Evolutionary conservation across 179 eudicot genomes (phyloP).

Genomic region (Gypsophila paniculata): DNA sequence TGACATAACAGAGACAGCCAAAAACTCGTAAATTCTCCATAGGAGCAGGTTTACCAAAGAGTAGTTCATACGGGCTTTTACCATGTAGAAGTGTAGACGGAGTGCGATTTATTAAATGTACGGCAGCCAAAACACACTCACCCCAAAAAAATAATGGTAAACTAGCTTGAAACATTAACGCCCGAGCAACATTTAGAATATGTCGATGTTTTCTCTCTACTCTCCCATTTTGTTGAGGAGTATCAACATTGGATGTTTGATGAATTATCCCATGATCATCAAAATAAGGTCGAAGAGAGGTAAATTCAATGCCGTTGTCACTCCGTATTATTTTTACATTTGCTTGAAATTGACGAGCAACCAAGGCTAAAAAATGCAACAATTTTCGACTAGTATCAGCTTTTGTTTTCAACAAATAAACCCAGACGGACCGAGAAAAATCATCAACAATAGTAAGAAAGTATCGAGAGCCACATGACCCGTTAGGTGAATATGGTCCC

Average conservation of each 20-base stretch:
- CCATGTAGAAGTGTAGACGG: neutral
- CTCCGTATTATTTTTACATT: neutral
- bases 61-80: neutral
- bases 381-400: neutral
- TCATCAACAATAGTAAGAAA: neutral
- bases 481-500: neutral
- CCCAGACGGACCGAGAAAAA: neutral
- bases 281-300: neutral
- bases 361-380: neutral
- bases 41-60: neutral
- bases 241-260: neutral
- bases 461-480: neutral
- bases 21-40: neutral
- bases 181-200: too few species aligned
- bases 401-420: neutral
- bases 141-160: too few species aligned
- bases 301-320: neutral
- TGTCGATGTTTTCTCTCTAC: too few species aligned
- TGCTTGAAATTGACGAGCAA: neutral
- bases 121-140: neutral
- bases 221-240: too few species aligned
- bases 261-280: neutral
- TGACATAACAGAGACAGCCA: neutral
- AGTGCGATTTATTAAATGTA: neutral
- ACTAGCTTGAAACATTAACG: too few species aligned